phyloP scores from a whole-genome alignment of 2,329 filamentous ascomycete genomes.

The Epichloe elymi region DNA sequence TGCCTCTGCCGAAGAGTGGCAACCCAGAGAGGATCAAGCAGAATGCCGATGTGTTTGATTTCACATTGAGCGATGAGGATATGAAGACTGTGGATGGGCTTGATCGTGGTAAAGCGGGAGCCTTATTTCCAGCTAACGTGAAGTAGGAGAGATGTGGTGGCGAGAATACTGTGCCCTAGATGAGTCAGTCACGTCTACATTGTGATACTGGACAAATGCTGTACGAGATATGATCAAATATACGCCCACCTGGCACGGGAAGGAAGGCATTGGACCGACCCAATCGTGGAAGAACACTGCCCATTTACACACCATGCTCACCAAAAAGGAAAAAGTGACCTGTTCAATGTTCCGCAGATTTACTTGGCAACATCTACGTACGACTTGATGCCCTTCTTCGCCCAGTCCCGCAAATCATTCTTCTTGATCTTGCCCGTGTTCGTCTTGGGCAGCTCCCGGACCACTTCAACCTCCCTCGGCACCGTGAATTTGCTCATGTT shows the following conservation, averaged over 20 bases:
- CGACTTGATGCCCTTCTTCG: constrained; percentile 22
- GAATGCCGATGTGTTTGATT: constrained; percentile 49
- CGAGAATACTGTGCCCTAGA: not conserved
- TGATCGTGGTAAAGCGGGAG: constrained; percentile 16
- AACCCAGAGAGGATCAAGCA: constrained; percentile 42
- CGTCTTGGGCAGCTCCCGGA: constrained; percentile 87
- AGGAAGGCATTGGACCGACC: too few relatives aligned
- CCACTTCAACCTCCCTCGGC: constrained; percentile 57
- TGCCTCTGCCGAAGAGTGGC: constrained; percentile 55
- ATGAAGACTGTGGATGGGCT: constrained; percentile 29
- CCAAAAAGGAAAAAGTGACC: too few relatives aligned
- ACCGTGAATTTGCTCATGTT: constrained; percentile 87
- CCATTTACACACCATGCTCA: too few relatives aligned
- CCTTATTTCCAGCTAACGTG: constrained; percentile 19
- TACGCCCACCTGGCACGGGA: too few relatives aligned
- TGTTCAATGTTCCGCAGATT: too few relatives aligned
- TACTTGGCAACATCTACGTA: not conserved
- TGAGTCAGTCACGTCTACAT: not conserved
- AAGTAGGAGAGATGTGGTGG: constrained; percentile 1
- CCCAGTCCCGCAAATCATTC: constrained; percentile 83
- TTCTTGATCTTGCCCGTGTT: constrained; percentile 95
- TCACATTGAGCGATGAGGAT: constrained; percentile 42
- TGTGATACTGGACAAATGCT: not conserved
- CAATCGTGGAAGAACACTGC: too few relatives aligned
- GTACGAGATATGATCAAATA: too few relatives aligned